A percentile compares a stretch with the other conserved stretches of the same genome.
phyloP scores from a whole-genome alignment of 2,329 filamentous ascomycete genomes.

The Botrytis cinerea region DNA sequence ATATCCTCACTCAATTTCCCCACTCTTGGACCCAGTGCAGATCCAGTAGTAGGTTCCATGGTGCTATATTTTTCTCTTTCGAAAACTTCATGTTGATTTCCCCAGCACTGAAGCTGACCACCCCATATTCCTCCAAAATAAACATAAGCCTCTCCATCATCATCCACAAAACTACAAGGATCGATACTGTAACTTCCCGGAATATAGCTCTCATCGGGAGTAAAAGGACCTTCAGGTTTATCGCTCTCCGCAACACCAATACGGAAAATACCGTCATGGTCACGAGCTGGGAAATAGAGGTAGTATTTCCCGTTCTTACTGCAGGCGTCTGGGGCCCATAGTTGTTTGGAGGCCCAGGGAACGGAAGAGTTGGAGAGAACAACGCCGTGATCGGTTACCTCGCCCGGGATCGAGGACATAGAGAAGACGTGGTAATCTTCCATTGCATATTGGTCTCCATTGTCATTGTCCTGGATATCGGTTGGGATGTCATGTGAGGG shows the following conservation, averaged over 20 bases:
- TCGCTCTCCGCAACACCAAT: conserved; percentile 70
- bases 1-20: conserved; percentile 66
- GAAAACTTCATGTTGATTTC: conserved; percentile 47
- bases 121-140: conserved; percentile 84
- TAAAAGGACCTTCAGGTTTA: conserved; percentile 69
- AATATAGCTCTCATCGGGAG: conserved; percentile 64
- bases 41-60: conserved; percentile 60
- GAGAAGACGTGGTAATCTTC: conserved; percentile 77
- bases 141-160: conserved; percentile 64
- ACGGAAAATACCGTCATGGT: conserved; percentile 68
- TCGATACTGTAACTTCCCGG: conserved; percentile 74
- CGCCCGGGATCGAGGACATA: conserved; percentile 51
- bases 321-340: conserved; percentile 80
- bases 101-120: conserved; percentile 78
- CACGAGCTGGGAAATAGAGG: conserved; percentile 75
- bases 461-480: conserved; percentile 75
- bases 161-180: conserved; percentile 74
- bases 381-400: conserved; percentile 71
- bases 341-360: conserved; percentile 76
- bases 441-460: conserved; percentile 86
- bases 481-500: conserved; percentile 79
- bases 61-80: conserved; percentile 56
- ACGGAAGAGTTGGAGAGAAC: conserved; percentile 66
- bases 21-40: conserved; percentile 66
- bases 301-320: conserved; percentile 70